Base-by-base conservation (phyloP, 1,139 yeast genomes). In the Hansenula sp. region DNA sequence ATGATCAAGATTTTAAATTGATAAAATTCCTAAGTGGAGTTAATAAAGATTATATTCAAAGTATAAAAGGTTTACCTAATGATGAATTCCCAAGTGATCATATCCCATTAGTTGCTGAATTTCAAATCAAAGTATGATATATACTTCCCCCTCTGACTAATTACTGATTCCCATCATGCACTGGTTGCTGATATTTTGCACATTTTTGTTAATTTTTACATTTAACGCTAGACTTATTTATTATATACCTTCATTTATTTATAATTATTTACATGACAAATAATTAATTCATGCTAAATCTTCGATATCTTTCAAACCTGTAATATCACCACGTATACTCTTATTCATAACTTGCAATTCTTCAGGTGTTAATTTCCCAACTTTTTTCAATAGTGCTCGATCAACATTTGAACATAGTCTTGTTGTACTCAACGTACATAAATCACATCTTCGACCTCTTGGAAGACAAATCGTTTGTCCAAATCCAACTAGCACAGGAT, bases 61-160 rank as follows among this genome's bases (percentile, higher is more conserved):
- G 77, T 44, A 79, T 83, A 47, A 79, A 85, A 58, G 99, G 98
- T 1, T 77, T 93, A 62, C 99, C 99, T 6, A 89, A 88, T 60
- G 84, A 84, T 11, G 82, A 86, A 57, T 87, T 84, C 68, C 97
- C 98, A 24, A 87, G 96, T 40, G 98, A 91, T 66, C 97, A 91
- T 66, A 82, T 91, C 54, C 93, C 96, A 8, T 70, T 91, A 47
- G 80, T 88, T 38, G 75, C 90, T 17, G 83, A 82, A 60, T 82
- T 90, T 58, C 83, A 80, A 56, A 79, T 84, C 63, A 79, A 76
- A 58, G 11, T 35, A 16, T 35, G 38, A 35, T 15, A 32, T 13
- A 12, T 31, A 4, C 33, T n/a, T n/a, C n/a, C n/a, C n/a, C n/a
- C n/a, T n/a, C n/a, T n/a, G n/a, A n/a, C n/a, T n/a, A n/a, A n/a